Base-by-base conservation (phyloP, 169 alveolate species). In the Besnoitia besnoiti region DNA sequence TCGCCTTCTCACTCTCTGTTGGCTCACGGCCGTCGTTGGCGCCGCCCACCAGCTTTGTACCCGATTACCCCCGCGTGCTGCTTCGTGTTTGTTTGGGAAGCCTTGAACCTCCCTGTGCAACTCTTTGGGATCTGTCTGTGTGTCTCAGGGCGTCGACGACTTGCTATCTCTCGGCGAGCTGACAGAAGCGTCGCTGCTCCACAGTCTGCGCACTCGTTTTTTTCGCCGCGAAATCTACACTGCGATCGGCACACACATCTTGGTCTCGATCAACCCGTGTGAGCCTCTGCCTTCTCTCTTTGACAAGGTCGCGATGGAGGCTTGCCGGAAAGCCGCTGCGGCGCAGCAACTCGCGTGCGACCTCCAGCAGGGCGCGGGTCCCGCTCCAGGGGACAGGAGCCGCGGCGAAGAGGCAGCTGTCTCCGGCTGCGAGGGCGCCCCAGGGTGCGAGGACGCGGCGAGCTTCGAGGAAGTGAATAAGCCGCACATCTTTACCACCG, bases 401-500 rank as follows among this genome's bases (percentile, higher is more conserved):
- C 67, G 67, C n/a, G 67, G 67, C 67, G n/a, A n/a, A n/a, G n/a
- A n/a, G n/a, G n/a, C n/a, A n/a, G n/a, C n/a, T n/a, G n/a, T 55
- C 67, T 5, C 67, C 67, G 30, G 67, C n/a, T n/a, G n/a, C 30
- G 67, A 19, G 67, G 67, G 67, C 7, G 27, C 67, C 67, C 30
- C n/a, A n/a, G n/a, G n/a, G n/a, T n/a, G n/a, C n/a, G n/a, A n/a
- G n/a, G n/a, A n/a, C n/a, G n/a, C n/a, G n/a, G 67, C 67, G 30
- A 16, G 67, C 67, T 5, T 16, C n/a, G 3, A 5, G 30, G 67
- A 5, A n/a, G 24, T 5, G 67, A 16, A 21, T 21, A 55, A 55
- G 46, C 82, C 82, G 19, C 99, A 99, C 92, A 97, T 99, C 49
- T 97, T 99, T 49, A 98, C 98, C 85, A 99, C 99, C 76, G 97